Conservation (phyloP, 148 eudicot species). For the Pouteria glomerata region DNA sequence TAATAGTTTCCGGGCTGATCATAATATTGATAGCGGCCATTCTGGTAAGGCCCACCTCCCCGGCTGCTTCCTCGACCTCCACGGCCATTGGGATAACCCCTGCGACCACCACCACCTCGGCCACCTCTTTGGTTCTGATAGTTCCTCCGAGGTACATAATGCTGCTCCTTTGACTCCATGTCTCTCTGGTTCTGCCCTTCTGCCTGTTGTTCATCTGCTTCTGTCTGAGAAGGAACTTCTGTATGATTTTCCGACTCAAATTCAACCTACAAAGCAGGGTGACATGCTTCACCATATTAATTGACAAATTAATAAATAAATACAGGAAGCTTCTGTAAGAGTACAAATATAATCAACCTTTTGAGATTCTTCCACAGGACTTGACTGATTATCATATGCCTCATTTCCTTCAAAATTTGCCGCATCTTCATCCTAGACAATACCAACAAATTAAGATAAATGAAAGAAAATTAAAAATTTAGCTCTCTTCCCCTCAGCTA, state of each 20-base stretch:
- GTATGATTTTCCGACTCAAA: conserved; percentile 31
- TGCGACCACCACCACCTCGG: conserved; percentile 56
- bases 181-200: conserved; percentile 26
- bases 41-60: conserved; percentile 61
- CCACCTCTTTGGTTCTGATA: conserved; percentile 52
- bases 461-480: neutral
- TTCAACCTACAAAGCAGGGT: conserved; percentile 37
- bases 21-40: conserved; percentile 61
- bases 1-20: conserved; percentile 53
- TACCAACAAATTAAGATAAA: conserved; percentile 1
- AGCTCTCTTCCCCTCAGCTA: neutral
- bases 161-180: conserved; percentile 35
- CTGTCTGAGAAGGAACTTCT: conserved; percentile 32
- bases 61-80: conserved; percentile 65
- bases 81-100: conserved; percentile 68
- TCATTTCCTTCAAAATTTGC: conserved; percentile 44
- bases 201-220: conserved; percentile 22
- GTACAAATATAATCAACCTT: conserved; percentile 36
- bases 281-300: neutral
- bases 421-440: conserved; percentile 40
- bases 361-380: conserved; percentile 41
- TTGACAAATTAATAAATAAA: neutral
- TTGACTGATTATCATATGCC: conserved; percentile 32
- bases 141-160: conserved; percentile 34
- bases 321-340: neutral